phyloP scores from a whole-genome alignment of 306 rosid genomes.

The Trichosanthes truncata region DNA sequence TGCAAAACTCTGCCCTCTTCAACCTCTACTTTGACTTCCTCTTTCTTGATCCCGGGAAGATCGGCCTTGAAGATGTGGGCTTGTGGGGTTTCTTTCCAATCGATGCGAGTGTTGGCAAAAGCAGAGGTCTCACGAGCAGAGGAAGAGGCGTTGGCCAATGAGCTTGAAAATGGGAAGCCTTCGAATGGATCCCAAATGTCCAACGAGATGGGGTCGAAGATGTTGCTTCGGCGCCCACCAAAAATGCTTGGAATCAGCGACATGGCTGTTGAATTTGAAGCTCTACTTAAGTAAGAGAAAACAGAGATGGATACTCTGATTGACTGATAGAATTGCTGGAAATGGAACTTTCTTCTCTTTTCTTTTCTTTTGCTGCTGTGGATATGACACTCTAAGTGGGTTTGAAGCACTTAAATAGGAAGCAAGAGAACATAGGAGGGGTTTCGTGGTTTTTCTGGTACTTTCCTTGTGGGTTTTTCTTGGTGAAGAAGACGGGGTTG shows the following conservation, averaged over 20 bases:
- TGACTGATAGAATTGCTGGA: not conserved
- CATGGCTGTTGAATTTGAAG: not conserved
- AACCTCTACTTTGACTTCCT: slow-evolving; percentile 24
- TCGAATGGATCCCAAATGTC: slow-evolving; percentile 26
- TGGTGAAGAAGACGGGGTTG: no score
- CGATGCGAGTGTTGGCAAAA: slow-evolving; percentile 22
- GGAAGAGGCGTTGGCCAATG: slow-evolving; percentile 5
- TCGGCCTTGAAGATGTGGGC: slow-evolving; percentile 32
- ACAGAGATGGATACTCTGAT: not conserved
- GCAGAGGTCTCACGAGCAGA: slow-evolving; percentile 18
- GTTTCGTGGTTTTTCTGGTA: not conserved
- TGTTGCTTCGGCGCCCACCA: slow-evolving; percentile 17
- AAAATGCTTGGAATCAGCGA: slow-evolving; percentile 18
- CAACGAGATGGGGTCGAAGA: slow-evolving; percentile 20
- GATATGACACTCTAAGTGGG: not conserved
- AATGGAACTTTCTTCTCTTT: not conserved
- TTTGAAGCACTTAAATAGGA: not conserved
- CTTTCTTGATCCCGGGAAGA: slow-evolving; percentile 26
- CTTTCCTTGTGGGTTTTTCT: no score
- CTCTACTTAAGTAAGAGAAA: no score
- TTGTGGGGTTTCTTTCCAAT: slow-evolving; percentile 32
- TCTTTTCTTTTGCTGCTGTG: not conserved
- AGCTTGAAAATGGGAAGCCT: not conserved
- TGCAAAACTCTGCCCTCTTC: slow-evolving; percentile 25
- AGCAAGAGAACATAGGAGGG: not conserved